These are phyloP conservation scores for Nymphaea colorata DNA, from an alignment of 164 flowering plant species.

Conservation along the genomic window DNA sequence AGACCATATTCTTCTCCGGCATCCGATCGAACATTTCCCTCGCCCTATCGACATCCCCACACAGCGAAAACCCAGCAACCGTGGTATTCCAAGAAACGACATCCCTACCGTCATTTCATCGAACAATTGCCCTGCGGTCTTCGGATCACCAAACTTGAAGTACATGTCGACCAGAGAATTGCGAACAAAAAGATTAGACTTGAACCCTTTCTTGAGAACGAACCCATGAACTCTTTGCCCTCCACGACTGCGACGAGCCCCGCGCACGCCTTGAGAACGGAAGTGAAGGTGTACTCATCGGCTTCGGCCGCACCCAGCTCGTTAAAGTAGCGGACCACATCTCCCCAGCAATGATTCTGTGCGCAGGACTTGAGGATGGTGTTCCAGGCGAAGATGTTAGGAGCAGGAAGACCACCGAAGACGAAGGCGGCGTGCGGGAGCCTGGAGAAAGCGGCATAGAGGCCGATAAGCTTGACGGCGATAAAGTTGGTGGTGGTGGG, in stretches of 20 bases:
- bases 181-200: constrained; percentile 31
- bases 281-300: not conserved
- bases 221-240: constrained; percentile 23
- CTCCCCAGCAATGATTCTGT: not conserved
- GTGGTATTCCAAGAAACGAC: constrained; percentile 40
- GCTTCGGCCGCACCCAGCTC: not conserved
- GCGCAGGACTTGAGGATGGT: constrained; percentile 27
- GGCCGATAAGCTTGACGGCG: constrained; percentile 24
- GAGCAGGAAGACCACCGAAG: constrained; percentile 15
- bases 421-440: constrained; percentile 23
- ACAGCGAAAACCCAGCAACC: constrained; percentile 31
- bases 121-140: constrained; percentile 26
- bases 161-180: constrained; percentile 45
- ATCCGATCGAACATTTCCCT: constrained; percentile 21
- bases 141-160: constrained; percentile 11
- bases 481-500: constrained; percentile 11
- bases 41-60: constrained; percentile 19
- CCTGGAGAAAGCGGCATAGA: constrained; percentile 16
- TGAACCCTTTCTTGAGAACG: constrained; percentile 25
- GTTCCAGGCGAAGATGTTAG: constrained; percentile 22
- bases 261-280: not conserved
- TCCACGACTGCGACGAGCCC: constrained; percentile 9
- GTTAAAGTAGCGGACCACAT: not conserved
- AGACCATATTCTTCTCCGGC: constrained; percentile 20
- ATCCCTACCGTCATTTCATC: constrained; percentile 50